Evolutionary conservation across 805 yeast genomes (phyloP).

Genomic region (Hanseniaspora nectarophila): DNA sequence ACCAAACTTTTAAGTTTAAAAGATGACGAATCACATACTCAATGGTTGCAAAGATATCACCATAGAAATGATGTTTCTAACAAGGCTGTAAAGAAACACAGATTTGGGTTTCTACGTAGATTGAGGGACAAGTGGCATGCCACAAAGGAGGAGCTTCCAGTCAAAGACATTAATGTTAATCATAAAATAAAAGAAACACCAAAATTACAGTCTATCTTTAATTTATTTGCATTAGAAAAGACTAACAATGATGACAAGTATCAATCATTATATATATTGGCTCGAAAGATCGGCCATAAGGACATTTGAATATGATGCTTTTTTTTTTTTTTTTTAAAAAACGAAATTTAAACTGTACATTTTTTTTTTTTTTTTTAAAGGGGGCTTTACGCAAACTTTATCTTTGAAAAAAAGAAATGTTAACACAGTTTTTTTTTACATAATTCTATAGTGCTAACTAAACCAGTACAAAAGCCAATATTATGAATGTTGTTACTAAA

Average conservation of each 20-base stretch:
- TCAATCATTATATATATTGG: not conserved
- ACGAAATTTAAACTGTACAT: no score
- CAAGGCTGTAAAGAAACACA: not conserved
- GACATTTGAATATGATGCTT: no score
- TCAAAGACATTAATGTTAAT: not conserved
- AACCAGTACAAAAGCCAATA: no score
- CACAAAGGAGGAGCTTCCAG: not conserved
- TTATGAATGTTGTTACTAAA: not conserved
- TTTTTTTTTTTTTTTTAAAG: no score
- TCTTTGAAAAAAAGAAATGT: no score
- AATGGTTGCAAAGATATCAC: not conserved
- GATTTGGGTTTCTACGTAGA: not conserved
- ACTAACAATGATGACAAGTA: not conserved
- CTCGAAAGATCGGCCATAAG: not conserved
- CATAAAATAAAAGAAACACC: not conserved
- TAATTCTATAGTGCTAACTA: no score
- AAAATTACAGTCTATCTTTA: not conserved
- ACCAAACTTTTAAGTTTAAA: not conserved
- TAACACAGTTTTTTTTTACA: no score
- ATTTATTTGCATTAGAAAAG: not conserved
- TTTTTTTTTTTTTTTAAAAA: no score
- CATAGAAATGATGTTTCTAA: not conserved
- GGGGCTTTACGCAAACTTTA: no score
- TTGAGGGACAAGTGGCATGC: not conserved
- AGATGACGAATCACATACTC: not conserved